Evolutionary conservation across 805 yeast genomes (phyloP), one percentile per base, ranked within the genome.

Genomic region (Kuraishia hungarica): DNA sequence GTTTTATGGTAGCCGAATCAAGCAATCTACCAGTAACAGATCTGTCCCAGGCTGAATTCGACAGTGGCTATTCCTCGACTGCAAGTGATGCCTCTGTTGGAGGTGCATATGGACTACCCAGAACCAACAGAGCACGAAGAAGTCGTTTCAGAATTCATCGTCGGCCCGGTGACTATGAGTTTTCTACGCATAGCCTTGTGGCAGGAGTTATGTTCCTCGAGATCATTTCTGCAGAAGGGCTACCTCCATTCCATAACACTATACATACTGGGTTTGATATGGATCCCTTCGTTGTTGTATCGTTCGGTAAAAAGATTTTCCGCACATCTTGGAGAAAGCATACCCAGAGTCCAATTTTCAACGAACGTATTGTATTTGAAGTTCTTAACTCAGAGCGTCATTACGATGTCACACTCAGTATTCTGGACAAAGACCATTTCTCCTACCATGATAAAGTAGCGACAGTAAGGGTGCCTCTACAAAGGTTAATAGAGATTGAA

Each of bases 251-350:
- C 54, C 78, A 79, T 48, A 85, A 86, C 59, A 72, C 88, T 17
- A 82, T 88, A 0, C 74, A 91, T 10, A 81, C 89, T 22, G 85
- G 92, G 1, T 93, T 87, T 64, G 97, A 91, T 68, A 89, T 94
- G 96, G 99, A 94, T 65, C 98, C 98, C 1, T 94, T 93, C 71
- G 93, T 93, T 2, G 90, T 93, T 20, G 85, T 90, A 1, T 84
- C 97, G 0, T 90, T 93, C 67, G 97, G 97, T 10, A 85, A 87
- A 62, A 86, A 86, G 60, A 90, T 93, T 0, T 93, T 82, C 67
- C 80, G 96, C 60, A 91, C 97, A 0, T 84, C 91, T 11, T 86
- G 91, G 84, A 79, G 84, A 60, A 79, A 88, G 22, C 97, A 93
- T 67, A 86, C 89, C 1, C 68, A 89, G 53, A 84, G 85, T 54